These are phyloP conservation scores for Rhytidhysteron rufulum DNA, from an alignment of 2,329 filamentous ascomycete species.

Conservation along the genomic window DNA sequence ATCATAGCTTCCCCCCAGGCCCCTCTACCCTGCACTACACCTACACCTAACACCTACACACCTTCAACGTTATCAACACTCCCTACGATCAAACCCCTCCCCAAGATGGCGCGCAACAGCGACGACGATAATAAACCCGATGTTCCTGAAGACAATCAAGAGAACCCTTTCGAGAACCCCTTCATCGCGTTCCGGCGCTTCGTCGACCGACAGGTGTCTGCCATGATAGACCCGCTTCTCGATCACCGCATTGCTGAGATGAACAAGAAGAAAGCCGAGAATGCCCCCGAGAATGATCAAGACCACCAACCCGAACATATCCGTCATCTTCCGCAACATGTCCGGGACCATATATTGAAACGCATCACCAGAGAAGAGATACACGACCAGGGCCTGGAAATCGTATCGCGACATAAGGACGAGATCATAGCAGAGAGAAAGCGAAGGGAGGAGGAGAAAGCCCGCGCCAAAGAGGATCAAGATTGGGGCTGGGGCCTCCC, in stretches of 20 bases:
- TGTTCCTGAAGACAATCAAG: neutral
- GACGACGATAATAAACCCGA: constrained; percentile 1
- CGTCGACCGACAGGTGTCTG: constrained; percentile 56
- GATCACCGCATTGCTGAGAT: constrained; percentile 30
- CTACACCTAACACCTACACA: too few species aligned
- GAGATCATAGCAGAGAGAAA: neutral
- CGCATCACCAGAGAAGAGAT: too few species aligned
- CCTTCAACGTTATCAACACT: too few species aligned
- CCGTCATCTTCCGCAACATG: neutral
- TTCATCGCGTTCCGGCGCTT: constrained; percentile 60
- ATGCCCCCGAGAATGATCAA: neutral
- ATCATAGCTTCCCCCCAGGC: too few species aligned
- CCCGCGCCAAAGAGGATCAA: neutral
- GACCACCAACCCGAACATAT: neutral
- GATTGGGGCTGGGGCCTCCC: neutral
- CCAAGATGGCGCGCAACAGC: too few species aligned
- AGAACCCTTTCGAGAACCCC: too few species aligned
- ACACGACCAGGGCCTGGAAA: too few species aligned
- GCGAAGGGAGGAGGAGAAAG: neutral
- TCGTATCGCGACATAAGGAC: too few species aligned
- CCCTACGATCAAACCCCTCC: too few species aligned
- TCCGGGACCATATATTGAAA: neutral
- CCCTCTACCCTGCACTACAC: too few species aligned
- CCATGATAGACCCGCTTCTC: constrained; percentile 51
- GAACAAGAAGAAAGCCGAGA: constrained; percentile 24